These are phyloP conservation scores for Filobasidium floriforme DNA, from an alignment of 768 basidiomycete species.

Conservation along the genomic window DNA sequence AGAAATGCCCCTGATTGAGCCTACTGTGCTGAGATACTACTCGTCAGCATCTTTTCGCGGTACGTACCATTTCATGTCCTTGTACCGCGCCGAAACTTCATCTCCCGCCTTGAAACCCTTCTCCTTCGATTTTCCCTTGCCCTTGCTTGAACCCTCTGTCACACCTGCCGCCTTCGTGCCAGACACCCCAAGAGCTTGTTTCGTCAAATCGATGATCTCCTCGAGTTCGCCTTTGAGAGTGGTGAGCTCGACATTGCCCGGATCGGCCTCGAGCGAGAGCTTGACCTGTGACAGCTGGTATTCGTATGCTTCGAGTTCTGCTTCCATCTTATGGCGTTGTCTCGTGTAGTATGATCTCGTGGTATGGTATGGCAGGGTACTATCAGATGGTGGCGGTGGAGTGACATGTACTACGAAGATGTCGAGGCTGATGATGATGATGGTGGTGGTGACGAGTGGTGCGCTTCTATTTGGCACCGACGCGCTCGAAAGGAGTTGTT, in stretches of 20 bases:
- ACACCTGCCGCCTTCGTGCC: conserved; percentile 11
- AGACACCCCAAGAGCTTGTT: conserved; percentile 31
- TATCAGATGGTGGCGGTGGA: no score
- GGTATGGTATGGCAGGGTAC: neutral
- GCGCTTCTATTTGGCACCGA: conserved; percentile 7
- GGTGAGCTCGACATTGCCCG: conserved; percentile 39
- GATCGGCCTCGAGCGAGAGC: conserved; percentile 42
- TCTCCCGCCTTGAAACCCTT: conserved; percentile 43
- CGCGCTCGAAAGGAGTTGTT: neutral
- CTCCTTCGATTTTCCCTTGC: conserved; percentile 35
- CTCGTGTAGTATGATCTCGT: neutral
- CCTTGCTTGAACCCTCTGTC: conserved; percentile 2
- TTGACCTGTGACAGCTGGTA: conserved; percentile 45
- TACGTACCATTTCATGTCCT: conserved; percentile 43
- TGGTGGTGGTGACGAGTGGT: neutral
- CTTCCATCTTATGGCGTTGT: conserved; percentile 29
- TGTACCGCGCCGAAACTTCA: conserved; percentile 45
- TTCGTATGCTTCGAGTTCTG: conserved; percentile 43
- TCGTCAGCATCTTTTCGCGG: neutral
- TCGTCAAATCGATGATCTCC: conserved; percentile 43
- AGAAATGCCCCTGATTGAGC: neutral
- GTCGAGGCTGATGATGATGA: neutral
- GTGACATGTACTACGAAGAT: neutral
- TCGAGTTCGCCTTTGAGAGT: conserved; percentile 42
- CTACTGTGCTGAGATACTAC: no score